Evolutionary conservation across 164 flowering plant genomes (phyloP), one percentile per base, ranked within the genome.

Genomic region (Nelumbo lutea): DNA sequence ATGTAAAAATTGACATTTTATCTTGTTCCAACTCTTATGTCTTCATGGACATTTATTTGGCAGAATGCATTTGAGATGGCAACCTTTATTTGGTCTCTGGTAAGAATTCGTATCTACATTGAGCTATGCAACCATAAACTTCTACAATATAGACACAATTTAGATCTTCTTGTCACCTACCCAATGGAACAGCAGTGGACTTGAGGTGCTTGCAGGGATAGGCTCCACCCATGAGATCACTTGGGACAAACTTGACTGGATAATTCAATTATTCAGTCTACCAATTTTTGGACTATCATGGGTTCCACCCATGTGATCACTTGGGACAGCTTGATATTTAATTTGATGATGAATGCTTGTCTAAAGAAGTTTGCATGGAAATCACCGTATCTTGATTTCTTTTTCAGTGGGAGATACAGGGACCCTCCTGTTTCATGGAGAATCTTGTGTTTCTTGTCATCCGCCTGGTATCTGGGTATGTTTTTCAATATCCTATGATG

Each of bases 31-130:
- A 4, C 40, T 58, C 60, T 66, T 73, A 52, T 61, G 58, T 14
- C 44, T 65, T 64, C 57, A 48, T 9, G 6, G 51, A 51, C 39
- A 40, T 67, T 69, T 78, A 0, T 65, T 72, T 76, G 84, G 84
- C 95, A 93, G 96, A 89, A 90, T 70, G 96, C 98, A 65, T 86
- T 88, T 76, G 96, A 90, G 79, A 88, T 93, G 98, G 90, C 98
- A 72, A 83, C 84, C 48, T 90, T 86, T 64, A 60, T 90, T 39
- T 93, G 98, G 98, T 90, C 95, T 38, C 67, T 88, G 91, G 98
- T 93, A 82, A 86, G 90, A 63, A 65, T 48, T 64, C 0, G 8
- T 45, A 46, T 15, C n/a, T 60, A 40, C 57, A 9, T 15, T 52
- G 14, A 52, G 57, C 57, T 52, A 52, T 52, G 57, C 57, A 52